A percentile compares a stretch with the other conserved stretches of the same genome.
These are phyloP conservation scores for Scortechinia acanthostroma DNA, from an alignment of 2,329 filamentous ascomycete species.

Conservation along the genomic window DNA sequence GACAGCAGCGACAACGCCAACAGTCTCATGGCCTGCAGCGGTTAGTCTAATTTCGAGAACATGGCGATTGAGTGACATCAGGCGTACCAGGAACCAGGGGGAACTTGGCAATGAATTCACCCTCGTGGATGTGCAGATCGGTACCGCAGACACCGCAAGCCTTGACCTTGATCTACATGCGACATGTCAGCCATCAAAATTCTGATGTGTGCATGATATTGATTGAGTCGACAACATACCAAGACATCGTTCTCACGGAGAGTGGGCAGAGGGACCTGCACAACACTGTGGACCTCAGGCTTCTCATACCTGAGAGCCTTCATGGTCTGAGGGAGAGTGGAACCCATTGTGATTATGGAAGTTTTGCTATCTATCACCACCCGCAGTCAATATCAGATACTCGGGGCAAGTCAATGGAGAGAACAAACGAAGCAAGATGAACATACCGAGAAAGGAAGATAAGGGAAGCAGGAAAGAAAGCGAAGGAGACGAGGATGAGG, in stretches of 20 bases:
- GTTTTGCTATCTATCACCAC: too few relatives aligned
- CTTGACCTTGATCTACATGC: conserved; percentile 52
- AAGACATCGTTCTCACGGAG: conserved; percentile 52
- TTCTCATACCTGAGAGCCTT: conserved; percentile 1
- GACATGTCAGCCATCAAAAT: conserved; percentile 8
- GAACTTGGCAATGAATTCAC: conserved; percentile 59
- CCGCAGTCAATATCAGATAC: too few relatives aligned
- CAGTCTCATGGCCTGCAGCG: conserved; percentile 56
- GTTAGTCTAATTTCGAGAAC: conserved; percentile 4
- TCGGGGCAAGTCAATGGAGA: too few relatives aligned
- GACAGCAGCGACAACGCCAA: conserved; percentile 53
- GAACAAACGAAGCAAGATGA: too few relatives aligned
- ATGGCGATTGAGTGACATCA: background rate
- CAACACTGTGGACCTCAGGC: conserved; percentile 31
- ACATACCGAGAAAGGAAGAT: too few relatives aligned
- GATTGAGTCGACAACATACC: conserved; percentile 18
- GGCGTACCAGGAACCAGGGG: conserved; percentile 50
- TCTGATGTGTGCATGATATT: background rate
- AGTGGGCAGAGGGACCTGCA: conserved; percentile 53
- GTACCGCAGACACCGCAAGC: conserved; percentile 41
- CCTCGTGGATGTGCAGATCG: conserved; percentile 55
- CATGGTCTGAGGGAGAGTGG: background rate
- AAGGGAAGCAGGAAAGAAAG: too few relatives aligned
- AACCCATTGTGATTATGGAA: too few relatives aligned
- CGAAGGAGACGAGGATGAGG: too few relatives aligned